Evolutionary conservation across 306 rosid genomes (phyloP).

Genomic region (Rosa multiflora): DNA sequence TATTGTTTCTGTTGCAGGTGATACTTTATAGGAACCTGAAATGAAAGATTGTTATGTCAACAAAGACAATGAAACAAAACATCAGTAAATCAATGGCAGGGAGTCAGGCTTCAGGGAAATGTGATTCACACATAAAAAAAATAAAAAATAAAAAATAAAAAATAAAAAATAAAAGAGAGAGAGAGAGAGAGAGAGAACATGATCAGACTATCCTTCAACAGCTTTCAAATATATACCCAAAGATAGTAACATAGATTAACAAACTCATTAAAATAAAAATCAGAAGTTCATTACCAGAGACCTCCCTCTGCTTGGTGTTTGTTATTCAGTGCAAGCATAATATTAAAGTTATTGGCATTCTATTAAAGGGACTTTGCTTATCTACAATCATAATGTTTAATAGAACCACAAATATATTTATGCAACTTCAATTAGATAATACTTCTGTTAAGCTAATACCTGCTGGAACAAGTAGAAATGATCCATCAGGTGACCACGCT

Average conservation of each 20-base stretch:
- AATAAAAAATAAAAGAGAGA: neutral
- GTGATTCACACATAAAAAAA: neutral
- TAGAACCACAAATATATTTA: neutral
- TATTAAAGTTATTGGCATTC: neutral
- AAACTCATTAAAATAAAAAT: neutral
- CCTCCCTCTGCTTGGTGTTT: neutral
- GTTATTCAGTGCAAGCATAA: neutral
- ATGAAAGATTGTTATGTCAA: slow-evolving; percentile 25
- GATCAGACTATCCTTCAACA: neutral
- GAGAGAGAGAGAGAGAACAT: neutral
- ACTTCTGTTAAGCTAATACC: slow-evolving; percentile 43
- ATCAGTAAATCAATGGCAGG: neutral
- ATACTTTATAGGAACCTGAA: slow-evolving; percentile 71
- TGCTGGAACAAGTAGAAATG: slow-evolving; percentile 88
- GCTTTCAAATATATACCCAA: neutral
- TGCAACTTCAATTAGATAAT: neutral
- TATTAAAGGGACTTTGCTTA: neutral
- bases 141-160: neutral
- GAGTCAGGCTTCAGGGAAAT: neutral
- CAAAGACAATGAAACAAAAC: slow-evolving; percentile 10
- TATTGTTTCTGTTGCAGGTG: slow-evolving; percentile 54
- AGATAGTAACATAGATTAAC: neutral
- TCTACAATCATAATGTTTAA: neutral
- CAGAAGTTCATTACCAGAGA: neutral
- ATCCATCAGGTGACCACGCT: slow-evolving; percentile 98